Evolutionary conservation across 345 rosid genomes (phyloP), one percentile per base, ranked within the genome.

Genomic region (Erucastrum elatum): DNA sequence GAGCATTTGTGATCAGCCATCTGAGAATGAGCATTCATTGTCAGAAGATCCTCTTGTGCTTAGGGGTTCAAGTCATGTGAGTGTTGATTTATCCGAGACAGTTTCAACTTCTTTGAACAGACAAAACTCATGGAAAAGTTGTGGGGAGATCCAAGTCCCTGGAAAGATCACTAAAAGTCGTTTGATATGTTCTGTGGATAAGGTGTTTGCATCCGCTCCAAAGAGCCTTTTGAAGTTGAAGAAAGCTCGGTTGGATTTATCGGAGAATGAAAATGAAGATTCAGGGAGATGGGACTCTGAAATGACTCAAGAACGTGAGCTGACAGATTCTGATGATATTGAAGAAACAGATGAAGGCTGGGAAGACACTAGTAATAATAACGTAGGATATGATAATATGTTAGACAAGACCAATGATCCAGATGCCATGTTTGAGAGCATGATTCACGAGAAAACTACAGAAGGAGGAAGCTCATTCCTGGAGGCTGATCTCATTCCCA

Each of bases 401-500:
- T 44, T 80, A 63, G 68, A 67, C 30, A 27, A 49, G 17, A 34
- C 35, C 11, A 8, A 69, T 39, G 67, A 64, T 73, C 55, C 61
- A 68, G 78, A 73, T 62, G 56, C 81, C 31, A 75, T 55, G 79
- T 82, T 67, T 75, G 84, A 83, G 41, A 77, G 76, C 74, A 86
- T 71, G 64, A 68, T 86, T 46, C 65, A 79, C 49, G 76, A 71
- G 62, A 83, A 83, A 81, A 69, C 76, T 13, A 49, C 76, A 34
- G 85, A 83, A 55, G 13, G 51, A 75, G 87, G 79, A 59, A 82
- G 80, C 81, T 84, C 85, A 21, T 91, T 87, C 75, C 87, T 84
- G 61, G 97, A 90, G 82, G 89, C 90, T 81, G 98, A 94, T 83
- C 90, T 93, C 7, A 94, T 94, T 76, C 97, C 92, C 30, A 94